Base-by-base conservation (phyloP, 495 filamentous ascomycete species). In the Penicillium steckii region DNA sequence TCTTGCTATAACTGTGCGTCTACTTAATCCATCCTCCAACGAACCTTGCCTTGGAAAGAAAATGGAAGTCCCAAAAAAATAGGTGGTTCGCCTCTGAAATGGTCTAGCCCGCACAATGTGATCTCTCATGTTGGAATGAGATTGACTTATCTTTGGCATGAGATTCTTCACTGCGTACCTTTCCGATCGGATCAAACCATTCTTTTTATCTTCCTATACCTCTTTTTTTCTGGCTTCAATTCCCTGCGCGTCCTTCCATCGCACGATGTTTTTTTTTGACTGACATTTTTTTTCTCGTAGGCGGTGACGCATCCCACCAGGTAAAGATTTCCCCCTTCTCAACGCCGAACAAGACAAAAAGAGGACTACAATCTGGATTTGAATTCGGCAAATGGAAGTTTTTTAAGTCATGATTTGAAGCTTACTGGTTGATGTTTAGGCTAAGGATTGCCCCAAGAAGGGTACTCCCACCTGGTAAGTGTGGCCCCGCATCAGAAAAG, bases 391-490 rank as follows among this genome's bases (percentile, higher is more conserved):
- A n/a, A n/a, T n/a, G n/a, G n/a, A n/a, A n/a, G n/a, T n/a, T n/a
- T n/a, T 47, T n/a, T 40, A 35, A 41, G 3, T 44, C 10, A 55
- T 35, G 21, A 52, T 44, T 1, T 17, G 4, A 44, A 22, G 38
- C 9, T 29, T 33, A 27, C 13, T 33, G 22, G 21, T 50, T 50
- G 53, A 61, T 52, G 7, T 42, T 29, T 61, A 89, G 88, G 89
- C 91, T 60, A 90, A 91, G 64, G 93, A 97, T 62, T 97, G 93
- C 81, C 92, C 93, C 58, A 91, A 87, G 80, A 89, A 91, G 75
- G 91, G 90, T 53, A 90, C 86, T 50, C 88, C 91, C 40, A 95
- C 92, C 67, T 97, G 93, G 85, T 90, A 76, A 71, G 77, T 68
- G 50, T n/a, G 6, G 10, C 33, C 15, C 13, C 10, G 33, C 33